Base-by-base conservation (phyloP, 306 rosid species). In the Cicer chorassanicum region DNA sequence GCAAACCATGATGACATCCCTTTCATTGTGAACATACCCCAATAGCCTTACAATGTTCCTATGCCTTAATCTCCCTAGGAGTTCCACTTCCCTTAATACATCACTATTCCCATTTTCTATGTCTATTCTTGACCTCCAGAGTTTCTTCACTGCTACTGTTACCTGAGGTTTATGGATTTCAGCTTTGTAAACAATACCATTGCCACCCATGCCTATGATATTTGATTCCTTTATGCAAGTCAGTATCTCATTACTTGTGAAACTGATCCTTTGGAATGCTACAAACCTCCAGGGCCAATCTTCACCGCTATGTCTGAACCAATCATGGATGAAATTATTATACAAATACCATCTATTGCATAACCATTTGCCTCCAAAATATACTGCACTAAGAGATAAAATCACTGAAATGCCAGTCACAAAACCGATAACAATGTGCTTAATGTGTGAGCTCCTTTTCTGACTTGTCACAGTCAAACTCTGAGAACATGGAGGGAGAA, bases 251-350 rank as follows among this genome's bases (percentile, higher is more conserved):
- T 57, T 82, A 56, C 89, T 88, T 2, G 91, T 86, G 90, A 95
- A 89, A 78, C 84, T 84, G 41, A 95, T 61, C 86, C 96, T 90
- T 76, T 95, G 99, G 73, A 95, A 95, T 73, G 92, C 91, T 46
- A 95, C 95, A 53, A 92, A 65, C 68, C 97, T 87, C 96, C 99
- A 95, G 5, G 96, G 90, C 97, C 96, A 92, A 77, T 90, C 90
- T 82, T 84, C 84, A 57, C 69, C 83, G 77, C 78, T 82, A 54
- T 78, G 85, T 76, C 71, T 64, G 87, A 88, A 87, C 90, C 86
- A 80, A 45, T 87, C 86, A 12, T 77, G 78, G 43, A 89, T 61
- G 83, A 82, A 87, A 42, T 83, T 82, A 91, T 83, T 83, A 74
- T 70, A 89, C 57, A 84, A 48, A 77, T 84, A 81, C 87, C 88